Evolutionary conservation across 805 yeast species (phyloP).

Genomic region (Wickerhamiella azymoides): DNA sequence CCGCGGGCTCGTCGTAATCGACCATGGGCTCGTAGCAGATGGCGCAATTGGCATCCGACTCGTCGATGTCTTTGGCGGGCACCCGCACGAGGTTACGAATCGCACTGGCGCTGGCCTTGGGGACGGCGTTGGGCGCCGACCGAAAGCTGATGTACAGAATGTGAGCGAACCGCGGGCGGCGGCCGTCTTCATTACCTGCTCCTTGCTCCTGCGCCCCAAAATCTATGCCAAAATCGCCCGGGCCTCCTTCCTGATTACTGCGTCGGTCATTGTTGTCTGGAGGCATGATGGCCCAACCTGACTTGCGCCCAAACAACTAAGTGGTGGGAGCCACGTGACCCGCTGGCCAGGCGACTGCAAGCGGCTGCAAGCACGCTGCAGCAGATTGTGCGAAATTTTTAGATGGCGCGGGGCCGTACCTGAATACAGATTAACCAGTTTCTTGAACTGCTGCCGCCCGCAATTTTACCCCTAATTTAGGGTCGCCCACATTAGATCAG

Average conservation of each 20-base stretch:
- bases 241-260: background rate
- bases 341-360: background rate
- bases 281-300: background rate
- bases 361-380: background rate
- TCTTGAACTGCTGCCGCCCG: too few species aligned
- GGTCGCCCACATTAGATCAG: too few species aligned
- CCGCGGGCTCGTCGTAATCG: conserved; percentile 1
- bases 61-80: conserved; percentile 8
- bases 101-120: conserved; percentile 4
- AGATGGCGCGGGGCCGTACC: too few species aligned
- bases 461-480: too few species aligned
- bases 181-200: background rate
- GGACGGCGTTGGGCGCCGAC: background rate
- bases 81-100: conserved; percentile 3
- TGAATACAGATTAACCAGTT: too few species aligned
- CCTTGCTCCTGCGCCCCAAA: background rate
- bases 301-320: background rate
- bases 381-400: too few species aligned
- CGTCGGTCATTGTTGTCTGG: conserved; percentile 2
- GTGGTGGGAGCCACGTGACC: background rate
- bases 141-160: background rate
- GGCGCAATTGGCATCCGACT: conserved; percentile 12
- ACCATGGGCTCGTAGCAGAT: conserved; percentile 17
- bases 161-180: conserved; percentile 3
- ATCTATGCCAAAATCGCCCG: background rate